These are phyloP conservation scores for Coemansia sp. DNA, from an alignment of 192 early-diverging fungal genomes.

Conservation along the genomic window DNA sequence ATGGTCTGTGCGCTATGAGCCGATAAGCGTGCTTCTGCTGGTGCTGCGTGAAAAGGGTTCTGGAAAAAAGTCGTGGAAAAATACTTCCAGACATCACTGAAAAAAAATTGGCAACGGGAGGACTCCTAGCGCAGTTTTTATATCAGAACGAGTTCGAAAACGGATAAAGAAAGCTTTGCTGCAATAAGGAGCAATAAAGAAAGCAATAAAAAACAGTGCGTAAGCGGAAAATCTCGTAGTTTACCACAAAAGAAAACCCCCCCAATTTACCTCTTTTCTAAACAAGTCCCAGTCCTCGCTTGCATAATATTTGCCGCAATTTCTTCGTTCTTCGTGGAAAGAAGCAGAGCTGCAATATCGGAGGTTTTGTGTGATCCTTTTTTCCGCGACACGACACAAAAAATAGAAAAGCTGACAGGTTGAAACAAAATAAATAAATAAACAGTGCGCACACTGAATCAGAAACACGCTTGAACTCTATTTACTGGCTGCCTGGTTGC, in stretches of 20 bases:
- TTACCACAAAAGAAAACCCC: too few species aligned
- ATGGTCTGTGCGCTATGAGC: conserved; percentile 13
- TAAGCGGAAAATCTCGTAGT: too few species aligned
- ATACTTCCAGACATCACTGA: background rate
- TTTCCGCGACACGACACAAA: background rate
- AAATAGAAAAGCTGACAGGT: too few species aligned
- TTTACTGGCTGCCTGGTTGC: background rate
- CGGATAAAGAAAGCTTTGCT: background rate
- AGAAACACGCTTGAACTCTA: background rate
- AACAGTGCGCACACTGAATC: background rate
- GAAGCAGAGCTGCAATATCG: background rate
- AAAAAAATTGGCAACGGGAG: background rate
- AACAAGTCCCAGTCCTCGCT: too few species aligned
- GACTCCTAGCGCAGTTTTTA: background rate
- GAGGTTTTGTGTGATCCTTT: background rate
- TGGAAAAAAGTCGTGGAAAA: background rate
- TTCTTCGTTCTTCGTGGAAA: background rate
- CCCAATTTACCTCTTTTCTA: too few species aligned
- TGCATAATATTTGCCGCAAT: background rate
- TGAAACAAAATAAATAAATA: too few species aligned
- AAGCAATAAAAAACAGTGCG: background rate
- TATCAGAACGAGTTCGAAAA: background rate
- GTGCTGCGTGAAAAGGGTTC: background rate
- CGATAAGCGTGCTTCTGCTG: conserved; percentile 3
- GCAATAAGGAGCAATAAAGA: background rate